These are phyloP conservation scores for Fusarium camptoceras DNA, from an alignment of 2,329 filamentous ascomycete species.

Conservation along the genomic window DNA sequence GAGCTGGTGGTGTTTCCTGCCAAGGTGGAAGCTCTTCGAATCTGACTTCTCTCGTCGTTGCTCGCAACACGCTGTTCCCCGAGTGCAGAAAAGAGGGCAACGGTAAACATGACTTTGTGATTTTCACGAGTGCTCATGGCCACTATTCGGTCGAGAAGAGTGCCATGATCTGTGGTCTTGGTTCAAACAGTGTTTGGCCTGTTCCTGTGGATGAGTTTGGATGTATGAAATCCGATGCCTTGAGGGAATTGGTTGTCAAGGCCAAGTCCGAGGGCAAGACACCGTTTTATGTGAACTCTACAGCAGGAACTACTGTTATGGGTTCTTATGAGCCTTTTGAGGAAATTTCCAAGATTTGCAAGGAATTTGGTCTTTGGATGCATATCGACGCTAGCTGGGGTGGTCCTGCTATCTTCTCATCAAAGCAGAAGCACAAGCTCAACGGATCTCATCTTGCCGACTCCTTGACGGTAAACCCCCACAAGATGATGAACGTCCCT, in stretches of 20 bases:
- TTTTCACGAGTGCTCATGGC: constrained; percentile 90
- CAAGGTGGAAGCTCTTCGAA: constrained; percentile 90
- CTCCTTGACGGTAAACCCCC: constrained; percentile 88
- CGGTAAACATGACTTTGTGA: constrained; percentile 71
- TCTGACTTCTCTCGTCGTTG: constrained; percentile 84
- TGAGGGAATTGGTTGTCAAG: constrained; percentile 71
- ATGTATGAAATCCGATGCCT: constrained; percentile 74
- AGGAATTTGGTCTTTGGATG: constrained; percentile 82
- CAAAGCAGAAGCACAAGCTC: constrained; percentile 72
- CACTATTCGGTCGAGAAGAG: constrained; percentile 97
- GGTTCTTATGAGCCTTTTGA: constrained; percentile 88
- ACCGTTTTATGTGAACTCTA: constrained; percentile 95
- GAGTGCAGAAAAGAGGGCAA: constrained; percentile 81
- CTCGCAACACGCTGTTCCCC: constrained; percentile 87
- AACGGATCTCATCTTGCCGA: constrained; percentile 79
- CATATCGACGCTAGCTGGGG: constrained; percentile 96
- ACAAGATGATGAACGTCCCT: constrained; percentile 96
- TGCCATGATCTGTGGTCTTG: constrained; percentile 89
- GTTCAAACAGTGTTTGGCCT: constrained; percentile 75
- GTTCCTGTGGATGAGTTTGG: constrained; percentile 81
- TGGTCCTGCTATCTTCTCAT: constrained; percentile 82
- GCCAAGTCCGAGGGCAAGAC: constrained; percentile 77
- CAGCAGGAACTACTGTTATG: constrained; percentile 92
- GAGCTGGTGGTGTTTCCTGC: constrained; percentile 79
- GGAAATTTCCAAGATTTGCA: constrained; percentile 76